Conservation (phyloP, 225 moss, liverwort and hornwort species). For the Takakia lepidozioides region DNA sequence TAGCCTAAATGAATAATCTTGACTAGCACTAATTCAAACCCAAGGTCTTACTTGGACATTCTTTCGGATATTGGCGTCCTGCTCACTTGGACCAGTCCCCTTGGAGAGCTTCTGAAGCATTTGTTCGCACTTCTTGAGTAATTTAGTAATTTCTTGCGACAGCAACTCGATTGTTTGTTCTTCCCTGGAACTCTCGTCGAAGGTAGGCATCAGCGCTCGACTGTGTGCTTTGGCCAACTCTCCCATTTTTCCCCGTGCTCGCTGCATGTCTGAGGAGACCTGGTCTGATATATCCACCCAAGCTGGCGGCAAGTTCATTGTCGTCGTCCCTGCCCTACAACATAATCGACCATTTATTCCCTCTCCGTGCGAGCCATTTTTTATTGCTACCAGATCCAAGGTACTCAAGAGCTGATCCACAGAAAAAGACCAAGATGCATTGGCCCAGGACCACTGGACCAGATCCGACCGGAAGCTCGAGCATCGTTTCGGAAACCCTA, state of each 20-base stretch:
- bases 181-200: constrained; percentile 84
- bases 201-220: constrained; percentile 94
- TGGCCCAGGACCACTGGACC: too few species aligned
- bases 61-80: constrained; percentile 89
- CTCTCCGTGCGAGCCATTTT: too few species aligned
- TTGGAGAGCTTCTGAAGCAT: constrained; percentile 85
- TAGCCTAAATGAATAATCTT: too few species aligned
- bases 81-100: constrained; percentile 71
- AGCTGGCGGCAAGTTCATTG: constrained; percentile 91
- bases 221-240: constrained; percentile 94
- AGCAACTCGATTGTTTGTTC: constrained; percentile 83
- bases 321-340: constrained; percentile 85
- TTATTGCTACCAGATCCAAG: too few species aligned
- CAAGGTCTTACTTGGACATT: constrained; percentile 77
- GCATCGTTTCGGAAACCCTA: too few species aligned
- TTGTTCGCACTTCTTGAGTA: constrained; percentile 89
- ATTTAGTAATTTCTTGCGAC: constrained; percentile 75
- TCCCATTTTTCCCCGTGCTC: constrained; percentile 69
- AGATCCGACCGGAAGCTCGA: too few species aligned
- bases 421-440: too few species aligned
- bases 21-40: not conserved
- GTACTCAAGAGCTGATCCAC: too few species aligned
- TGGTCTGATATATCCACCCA: constrained; percentile 99
- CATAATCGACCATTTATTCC: constrained; percentile 24
- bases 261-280: constrained; percentile 86